Conservation (phyloP, 768 basidiomycete genomes). For the Kwoniella bestiolae region DNA sequence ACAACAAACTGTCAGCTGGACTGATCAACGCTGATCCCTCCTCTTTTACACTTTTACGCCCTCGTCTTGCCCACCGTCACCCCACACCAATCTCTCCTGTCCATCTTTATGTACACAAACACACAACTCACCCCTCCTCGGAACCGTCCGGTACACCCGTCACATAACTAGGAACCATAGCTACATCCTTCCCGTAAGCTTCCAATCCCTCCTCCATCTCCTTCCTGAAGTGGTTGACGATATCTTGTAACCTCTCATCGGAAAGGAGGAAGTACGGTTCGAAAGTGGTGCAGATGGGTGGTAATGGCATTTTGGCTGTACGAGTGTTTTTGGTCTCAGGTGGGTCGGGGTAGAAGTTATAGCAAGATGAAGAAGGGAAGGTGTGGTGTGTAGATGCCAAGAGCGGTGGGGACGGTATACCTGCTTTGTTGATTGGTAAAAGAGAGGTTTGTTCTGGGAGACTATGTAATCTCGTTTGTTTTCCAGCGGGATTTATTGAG, state of each 20-base stretch:
- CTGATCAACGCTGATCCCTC: background rate
- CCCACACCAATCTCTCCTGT: background rate
- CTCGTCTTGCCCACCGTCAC: too few relatives aligned
- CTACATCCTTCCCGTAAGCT: constrained; percentile 77
- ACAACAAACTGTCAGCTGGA: background rate
- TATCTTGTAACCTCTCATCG: constrained; percentile 66
- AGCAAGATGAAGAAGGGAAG: too few relatives aligned
- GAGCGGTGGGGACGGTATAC: too few relatives aligned
- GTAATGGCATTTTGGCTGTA: constrained; percentile 41
- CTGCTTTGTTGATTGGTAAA: too few relatives aligned
- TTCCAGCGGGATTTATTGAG: too few relatives aligned
- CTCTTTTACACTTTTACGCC: background rate
- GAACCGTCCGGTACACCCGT: constrained; percentile 92
- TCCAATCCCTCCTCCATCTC: constrained; percentile 78
- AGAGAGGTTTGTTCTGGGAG: too few relatives aligned
- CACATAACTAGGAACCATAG: constrained; percentile 98
- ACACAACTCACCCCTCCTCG: constrained; percentile 76
- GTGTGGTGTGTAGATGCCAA: too few relatives aligned
- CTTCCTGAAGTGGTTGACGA: constrained; percentile 77
- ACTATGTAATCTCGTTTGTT: too few relatives aligned
- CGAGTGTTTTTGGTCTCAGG: too few relatives aligned
- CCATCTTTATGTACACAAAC: background rate
- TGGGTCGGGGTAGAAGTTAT: too few relatives aligned
- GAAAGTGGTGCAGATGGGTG: constrained; percentile 65
- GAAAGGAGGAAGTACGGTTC: constrained; percentile 73